phyloP scores from a whole-genome alignment of 768 basidiomycete species.

The Suillus hirtellus region DNA sequence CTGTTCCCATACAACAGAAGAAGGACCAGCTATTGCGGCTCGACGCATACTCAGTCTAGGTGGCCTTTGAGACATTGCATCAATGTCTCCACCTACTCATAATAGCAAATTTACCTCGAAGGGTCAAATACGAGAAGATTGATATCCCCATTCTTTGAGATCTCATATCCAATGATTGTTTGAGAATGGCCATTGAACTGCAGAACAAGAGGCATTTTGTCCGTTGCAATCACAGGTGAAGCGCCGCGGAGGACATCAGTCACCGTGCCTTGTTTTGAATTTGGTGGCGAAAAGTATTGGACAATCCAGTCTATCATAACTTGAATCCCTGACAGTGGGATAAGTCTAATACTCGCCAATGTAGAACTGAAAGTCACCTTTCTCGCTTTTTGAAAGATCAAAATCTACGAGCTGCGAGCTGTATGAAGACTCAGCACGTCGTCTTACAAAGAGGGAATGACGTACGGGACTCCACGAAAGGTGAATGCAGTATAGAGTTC shows the following conservation, averaged over 20 bases:
- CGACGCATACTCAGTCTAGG: constrained; percentile 17
- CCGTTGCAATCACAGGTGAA: constrained; percentile 53
- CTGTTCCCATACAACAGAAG: constrained; percentile 10
- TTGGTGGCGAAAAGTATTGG: constrained; percentile 58
- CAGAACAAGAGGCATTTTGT: constrained; percentile 79
- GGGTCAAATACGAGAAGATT: constrained; percentile 83
- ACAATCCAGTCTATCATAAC: constrained; percentile 72
- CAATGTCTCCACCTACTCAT: background rate
- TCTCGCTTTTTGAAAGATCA: constrained; percentile 41
- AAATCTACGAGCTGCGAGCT: constrained; percentile 72
- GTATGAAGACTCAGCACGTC: constrained; percentile 3
- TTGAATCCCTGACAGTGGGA: constrained; percentile 38
- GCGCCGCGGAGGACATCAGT: constrained; percentile 54
- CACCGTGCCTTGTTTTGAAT: constrained; percentile 36
- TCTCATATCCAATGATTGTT: constrained; percentile 83
- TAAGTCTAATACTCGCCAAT: background rate
- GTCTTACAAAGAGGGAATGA: constrained; percentile 12
- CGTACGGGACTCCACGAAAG: constrained; percentile 81
- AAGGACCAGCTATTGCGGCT: constrained; percentile 20
- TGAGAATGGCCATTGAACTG: constrained; percentile 87
- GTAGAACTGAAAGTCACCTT: constrained; percentile 38
- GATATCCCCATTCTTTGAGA: constrained; percentile 52
- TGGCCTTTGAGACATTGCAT: background rate
- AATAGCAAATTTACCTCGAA: constrained; percentile 45
- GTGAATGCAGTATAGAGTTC: constrained; percentile 81